Evolutionary conservation across 495 filamentous ascomycete genomes (phyloP), one percentile per base, ranked within the genome.

Genomic region (Ramalina intermedia): DNA sequence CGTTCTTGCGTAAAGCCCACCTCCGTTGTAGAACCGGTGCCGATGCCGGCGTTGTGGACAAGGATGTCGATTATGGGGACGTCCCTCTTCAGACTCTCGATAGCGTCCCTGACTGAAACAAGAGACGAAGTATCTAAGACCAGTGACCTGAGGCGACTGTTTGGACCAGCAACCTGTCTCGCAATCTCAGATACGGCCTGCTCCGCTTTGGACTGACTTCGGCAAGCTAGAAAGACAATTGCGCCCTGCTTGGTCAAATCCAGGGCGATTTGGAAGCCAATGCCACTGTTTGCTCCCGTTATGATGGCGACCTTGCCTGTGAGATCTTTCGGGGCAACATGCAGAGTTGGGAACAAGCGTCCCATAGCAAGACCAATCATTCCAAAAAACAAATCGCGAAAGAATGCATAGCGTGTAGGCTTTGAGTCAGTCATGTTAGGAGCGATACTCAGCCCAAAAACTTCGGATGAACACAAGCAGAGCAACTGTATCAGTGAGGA

Each of bases 151-250:
- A 52, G 20, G 13, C 43, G 49, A 6, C 23, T 44, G 7, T 18
- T 3, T 6, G 33, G 33, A 0, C 16, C 6, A 0, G 43, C 24
- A n/a, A 47, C 14, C n/a, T 40, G 4, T 3, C 20, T 40, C 4
- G 17, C 12, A 38, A 52, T 52, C 16, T 42, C 7, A 18, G 43
- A 35, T 23, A 38, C 24, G 1, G 43, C 49, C 24, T 41, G 23
- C 37, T 35, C 36, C 6, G 49, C 37, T 42, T 52, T 47, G 21
- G 49, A 41, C 29, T n/a, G 6, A 41, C 53, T 58, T 35, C 56
- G 58, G 23, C 57, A 52, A 13, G 56, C 52, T 8, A 60, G 41
- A 24, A 56, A 60, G 46, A 60, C 53, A 4, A 49, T 59, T 36
- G 49, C 46, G 12, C 53, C 56, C 39, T 53, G 55, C 8, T 26